A percentile compares a stretch with the other conserved stretches of the same genome.
Evolutionary conservation across 164 flowering plant genomes (phyloP).

Genomic region (Pachysandra terminalis): DNA sequence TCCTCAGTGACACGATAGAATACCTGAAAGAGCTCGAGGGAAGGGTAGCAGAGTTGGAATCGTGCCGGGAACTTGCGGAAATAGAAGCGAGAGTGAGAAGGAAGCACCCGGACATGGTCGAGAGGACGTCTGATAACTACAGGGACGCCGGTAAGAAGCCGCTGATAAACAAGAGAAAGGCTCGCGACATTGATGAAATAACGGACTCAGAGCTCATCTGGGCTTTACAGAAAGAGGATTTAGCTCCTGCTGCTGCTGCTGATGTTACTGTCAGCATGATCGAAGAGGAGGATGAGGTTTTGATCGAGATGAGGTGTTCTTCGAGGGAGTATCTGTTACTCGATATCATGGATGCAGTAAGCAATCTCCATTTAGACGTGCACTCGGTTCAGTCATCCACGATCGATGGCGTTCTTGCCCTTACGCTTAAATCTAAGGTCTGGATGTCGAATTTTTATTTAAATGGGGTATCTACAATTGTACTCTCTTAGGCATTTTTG

Average conservation of each 20-base stretch:
- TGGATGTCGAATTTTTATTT: not conserved
- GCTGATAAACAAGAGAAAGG: conserved; percentile 64
- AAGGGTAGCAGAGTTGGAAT: conserved; percentile 66
- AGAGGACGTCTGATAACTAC: conserved; percentile 71
- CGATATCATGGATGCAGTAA: conserved; percentile 63
- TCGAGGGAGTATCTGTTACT: conserved; percentile 70
- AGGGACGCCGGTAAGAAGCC: conserved; percentile 27
- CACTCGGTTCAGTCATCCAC: conserved; percentile 65
- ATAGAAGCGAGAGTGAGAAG: conserved; percentile 34
- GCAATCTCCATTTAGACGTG: conserved; percentile 58
- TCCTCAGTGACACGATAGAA: conserved; percentile 64
- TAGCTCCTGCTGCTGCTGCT: conserved; percentile 25
- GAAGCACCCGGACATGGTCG: conserved; percentile 40
- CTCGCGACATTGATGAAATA: conserved; percentile 46
- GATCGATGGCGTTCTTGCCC: conserved; percentile 43
- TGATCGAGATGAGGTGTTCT: conserved; percentile 60
- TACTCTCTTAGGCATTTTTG: not conserved
- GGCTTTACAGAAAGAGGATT: conserved; percentile 29
- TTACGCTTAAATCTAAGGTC: conserved; percentile 80
- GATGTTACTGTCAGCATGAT: conserved; percentile 43
- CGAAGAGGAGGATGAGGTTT: conserved; percentile 50
- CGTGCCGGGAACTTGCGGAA: conserved; percentile 36
- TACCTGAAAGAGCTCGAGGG: conserved; percentile 77
- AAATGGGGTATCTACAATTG: not conserved
- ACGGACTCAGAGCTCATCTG: conserved; percentile 29